These are phyloP conservation scores for Amaranthus tricolor DNA, from an alignment of 179 eudicot species.

Conservation along the genomic window DNA sequence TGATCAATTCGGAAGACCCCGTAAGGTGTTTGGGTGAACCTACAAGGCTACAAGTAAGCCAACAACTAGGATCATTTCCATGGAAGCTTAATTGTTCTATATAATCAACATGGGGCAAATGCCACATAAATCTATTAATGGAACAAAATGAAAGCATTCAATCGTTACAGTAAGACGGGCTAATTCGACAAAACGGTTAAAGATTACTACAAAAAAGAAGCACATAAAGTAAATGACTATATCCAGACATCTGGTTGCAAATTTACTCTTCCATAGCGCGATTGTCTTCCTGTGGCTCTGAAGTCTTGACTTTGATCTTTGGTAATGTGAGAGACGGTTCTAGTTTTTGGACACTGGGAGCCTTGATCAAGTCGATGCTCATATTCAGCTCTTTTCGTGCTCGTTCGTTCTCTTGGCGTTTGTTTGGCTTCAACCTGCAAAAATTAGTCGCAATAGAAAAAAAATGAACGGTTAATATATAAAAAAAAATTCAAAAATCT, in stretches of 20 bases:
- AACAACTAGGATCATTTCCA: too few species aligned
- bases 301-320: constrained; percentile 50
- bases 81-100: too few species aligned
- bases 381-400: constrained; percentile 48
- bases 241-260: too few species aligned
- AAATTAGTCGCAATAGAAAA: neutral
- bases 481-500: neutral
- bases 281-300: constrained; percentile 42
- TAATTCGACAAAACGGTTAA: neutral
- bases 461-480: too few species aligned
- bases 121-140: too few species aligned
- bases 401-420: constrained; percentile 19
- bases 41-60: too few species aligned
- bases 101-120: too few species aligned
- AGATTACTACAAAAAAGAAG: neutral
- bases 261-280: constrained; percentile 73
- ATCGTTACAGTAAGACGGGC: too few species aligned
- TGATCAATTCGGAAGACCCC: too few species aligned
- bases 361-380: constrained; percentile 50
- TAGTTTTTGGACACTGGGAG: constrained; percentile 40
- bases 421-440: constrained; percentile 63
- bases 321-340: constrained; percentile 49
- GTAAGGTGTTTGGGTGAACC: too few species aligned
- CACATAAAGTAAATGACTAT: neutral
- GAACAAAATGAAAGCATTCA: neutral